Base-by-base conservation (phyloP, 345 rosid species). In the Barbarea vulgaris region DNA sequence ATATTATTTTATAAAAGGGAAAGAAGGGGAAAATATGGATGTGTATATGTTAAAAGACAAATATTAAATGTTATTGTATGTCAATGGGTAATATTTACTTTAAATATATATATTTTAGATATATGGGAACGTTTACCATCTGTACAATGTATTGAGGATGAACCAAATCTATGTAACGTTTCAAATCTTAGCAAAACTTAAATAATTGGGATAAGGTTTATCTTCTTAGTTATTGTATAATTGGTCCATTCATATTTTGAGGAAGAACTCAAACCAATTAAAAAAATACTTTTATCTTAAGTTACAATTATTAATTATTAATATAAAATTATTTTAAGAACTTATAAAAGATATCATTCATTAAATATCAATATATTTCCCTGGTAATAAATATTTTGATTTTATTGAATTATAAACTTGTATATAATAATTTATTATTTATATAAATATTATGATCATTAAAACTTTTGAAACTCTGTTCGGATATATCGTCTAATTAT, bases 1-100 rank as follows among this genome's bases (percentile, higher is more conserved):
- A 41, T 5, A 62, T 25, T 18, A 18, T 3, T 3, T 57, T 39
- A 28, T 19, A 30, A 64, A 41, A 9, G 22, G 25, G 21, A 51
- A 18, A 64, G 17, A 47, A 27, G 9, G 14, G 27, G 25, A 6
- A 52, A 34, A 65, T 18, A 33, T 44, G 14, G 58, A 66, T 46
- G 34, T 25, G 18, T 37, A 36, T 71, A 48, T 72, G 10, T 72
- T 27, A 28, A 72, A 72, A 42, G 63, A 55, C 31, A 52, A 24
- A 14, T 10, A n/a, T 46, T 48, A 2, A 18, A 14, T 31, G 6
- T 39, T 10, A 36, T 59, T 51, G 22, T 11, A 24, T 52, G 9
- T 72, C 3, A 28, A 63, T 63, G 30, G 46, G 70, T 19, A 39
- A 30, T 22, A 17, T 60, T 50, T 11, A 24, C 12, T 36, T 64